Base-by-base conservation (phyloP, 441 rosid genomes). In the Bruguiera hainesii region DNA sequence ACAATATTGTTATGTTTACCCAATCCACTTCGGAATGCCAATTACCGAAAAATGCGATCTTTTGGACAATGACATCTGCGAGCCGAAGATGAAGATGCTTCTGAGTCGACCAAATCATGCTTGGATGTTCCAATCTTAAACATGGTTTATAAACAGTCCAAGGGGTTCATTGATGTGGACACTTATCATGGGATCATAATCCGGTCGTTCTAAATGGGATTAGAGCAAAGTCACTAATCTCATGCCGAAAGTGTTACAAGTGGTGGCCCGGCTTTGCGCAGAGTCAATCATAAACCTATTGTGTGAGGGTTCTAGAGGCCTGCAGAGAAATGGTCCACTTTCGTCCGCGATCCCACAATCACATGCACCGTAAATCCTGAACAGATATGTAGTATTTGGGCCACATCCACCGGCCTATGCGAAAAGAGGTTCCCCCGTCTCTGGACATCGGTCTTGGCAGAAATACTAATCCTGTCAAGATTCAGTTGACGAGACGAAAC, bases 41-140 rank as follows among this genome's bases (percentile, higher is more conserved):
- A 50, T 49, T 3, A 55, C 7, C 23, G 21, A 37, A 53, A 16
- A 70, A 20, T 26, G 35, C 58, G 30, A 69, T 75, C 75, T 31
- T 49, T 63, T n/a, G 37, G 80, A 81, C 71, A 21, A 64, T 61
- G 78, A 78, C 72, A 57, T 48, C 63, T 48, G 31, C 6, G 35
- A 31, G 35, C 8, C 35, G 35, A 8, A 31, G 7, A 31, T 37
- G 20, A 30, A 67, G 35, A 18, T 70, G 53, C 35, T 18, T 19
- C 67, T 65, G 73, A 71, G 73, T 68, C 71, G 65, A 49, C 29
- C 28, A 39, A 31, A 16, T 46, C 19, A 1, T 5, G 42, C 42
- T 58, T 25, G 25, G 56, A 51, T 7, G 23, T 19, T n/a, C 56
- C 3, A 52, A 52, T 52, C 28, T 21, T 52, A 55, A 52, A 11